Evolutionary conservation across 371 early-diverging fungal species (phyloP).

Genomic region (Umbelopsis sp.): DNA sequence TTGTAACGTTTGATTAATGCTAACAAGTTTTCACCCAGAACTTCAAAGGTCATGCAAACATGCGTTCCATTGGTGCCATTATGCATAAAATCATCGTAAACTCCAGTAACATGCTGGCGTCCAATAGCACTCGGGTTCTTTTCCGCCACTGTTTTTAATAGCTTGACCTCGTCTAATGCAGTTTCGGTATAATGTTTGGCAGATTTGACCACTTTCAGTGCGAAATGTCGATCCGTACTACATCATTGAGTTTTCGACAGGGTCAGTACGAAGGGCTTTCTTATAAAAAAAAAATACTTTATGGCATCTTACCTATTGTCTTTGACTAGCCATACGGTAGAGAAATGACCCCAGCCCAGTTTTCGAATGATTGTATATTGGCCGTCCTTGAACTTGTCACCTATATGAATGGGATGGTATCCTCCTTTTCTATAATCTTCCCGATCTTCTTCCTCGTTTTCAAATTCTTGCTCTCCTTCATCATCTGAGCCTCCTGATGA

Average conservation of each 20-base stretch:
- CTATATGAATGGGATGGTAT: constrained; percentile 91
- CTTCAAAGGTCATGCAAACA: constrained; percentile 97
- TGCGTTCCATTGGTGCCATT: constrained; percentile 91
- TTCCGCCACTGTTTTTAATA: constrained; percentile 76
- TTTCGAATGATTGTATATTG: constrained; percentile 89
- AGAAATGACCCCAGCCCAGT: constrained; percentile 99
- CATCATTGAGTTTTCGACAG: not conserved
- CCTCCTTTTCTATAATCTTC: constrained; percentile 94
- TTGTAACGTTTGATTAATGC: constrained; percentile 78
- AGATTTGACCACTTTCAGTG: constrained; percentile 96
- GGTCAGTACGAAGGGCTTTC: no score
- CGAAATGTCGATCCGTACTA: constrained; percentile 80
- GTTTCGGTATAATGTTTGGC: constrained; percentile 96
- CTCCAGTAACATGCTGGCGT: constrained; percentile 76
- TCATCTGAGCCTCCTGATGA: constrained; percentile 20
- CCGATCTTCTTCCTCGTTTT: constrained; percentile 86
- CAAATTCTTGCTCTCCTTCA: constrained; percentile 26
- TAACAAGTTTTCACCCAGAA: constrained; percentile 93
- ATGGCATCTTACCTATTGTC: constrained; percentile 64
- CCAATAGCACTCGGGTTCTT: constrained; percentile 67
- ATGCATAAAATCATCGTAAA: constrained; percentile 89
- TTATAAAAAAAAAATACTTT: no score
- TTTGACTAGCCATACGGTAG: constrained; percentile 95
- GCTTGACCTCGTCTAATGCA: constrained; percentile 94
- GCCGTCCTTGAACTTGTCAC: constrained; percentile 80